Evolutionary conservation across 2,329 filamentous ascomycete genomes (phyloP).

Genomic region (Pseudogymnoascus sp.): DNA sequence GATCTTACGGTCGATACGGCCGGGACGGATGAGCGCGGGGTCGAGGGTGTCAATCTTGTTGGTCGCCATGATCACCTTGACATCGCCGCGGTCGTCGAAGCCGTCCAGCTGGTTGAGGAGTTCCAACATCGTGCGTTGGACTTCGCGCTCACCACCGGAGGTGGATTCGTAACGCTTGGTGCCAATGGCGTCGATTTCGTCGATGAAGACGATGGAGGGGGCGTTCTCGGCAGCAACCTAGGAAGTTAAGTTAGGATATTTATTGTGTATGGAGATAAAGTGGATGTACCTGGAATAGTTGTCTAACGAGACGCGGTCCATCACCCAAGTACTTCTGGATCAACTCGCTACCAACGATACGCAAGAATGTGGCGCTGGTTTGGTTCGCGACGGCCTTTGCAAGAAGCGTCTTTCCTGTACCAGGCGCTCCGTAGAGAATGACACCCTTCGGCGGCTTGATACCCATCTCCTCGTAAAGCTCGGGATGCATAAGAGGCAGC

Average conservation of each 20-base stretch:
- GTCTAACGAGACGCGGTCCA: slow-evolving; percentile 85
- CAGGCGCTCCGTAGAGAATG: slow-evolving; percentile 93
- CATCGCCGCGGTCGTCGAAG: slow-evolving; percentile 96
- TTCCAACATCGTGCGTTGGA: slow-evolving; percentile 97
- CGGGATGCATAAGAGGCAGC: slow-evolving; percentile 85
- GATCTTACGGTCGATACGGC: slow-evolving; percentile 98
- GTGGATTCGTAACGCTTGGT: slow-evolving; percentile 98
- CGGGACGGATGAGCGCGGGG: slow-evolving; percentile 89
- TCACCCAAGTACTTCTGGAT: slow-evolving; percentile 99
- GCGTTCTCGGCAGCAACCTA: slow-evolving; percentile 90
- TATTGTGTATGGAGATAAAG: neutral
- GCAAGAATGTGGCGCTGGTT: slow-evolving; percentile 95
- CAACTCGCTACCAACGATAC: slow-evolving; percentile 92
- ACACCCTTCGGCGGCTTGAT: slow-evolving; percentile 99
- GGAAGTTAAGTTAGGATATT: slow-evolving; percentile 18
- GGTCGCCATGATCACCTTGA: slow-evolving; percentile 99
- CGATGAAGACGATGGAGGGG: slow-evolving; percentile 96
- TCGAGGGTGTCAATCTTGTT: slow-evolving; percentile 99
- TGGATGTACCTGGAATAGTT: slow-evolving; percentile 70
- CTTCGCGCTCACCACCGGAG: slow-evolving; percentile 91
- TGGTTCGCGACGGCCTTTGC: slow-evolving; percentile 98
- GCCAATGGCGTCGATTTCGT: slow-evolving; percentile 97
- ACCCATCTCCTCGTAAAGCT: slow-evolving; percentile 99
- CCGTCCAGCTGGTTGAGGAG: slow-evolving; percentile 96
- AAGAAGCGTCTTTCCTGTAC: slow-evolving; percentile 91